These are phyloP conservation scores for Neospora caninum DNA, from an alignment of 169 alveolate genomes.

Conservation along the genomic window DNA sequence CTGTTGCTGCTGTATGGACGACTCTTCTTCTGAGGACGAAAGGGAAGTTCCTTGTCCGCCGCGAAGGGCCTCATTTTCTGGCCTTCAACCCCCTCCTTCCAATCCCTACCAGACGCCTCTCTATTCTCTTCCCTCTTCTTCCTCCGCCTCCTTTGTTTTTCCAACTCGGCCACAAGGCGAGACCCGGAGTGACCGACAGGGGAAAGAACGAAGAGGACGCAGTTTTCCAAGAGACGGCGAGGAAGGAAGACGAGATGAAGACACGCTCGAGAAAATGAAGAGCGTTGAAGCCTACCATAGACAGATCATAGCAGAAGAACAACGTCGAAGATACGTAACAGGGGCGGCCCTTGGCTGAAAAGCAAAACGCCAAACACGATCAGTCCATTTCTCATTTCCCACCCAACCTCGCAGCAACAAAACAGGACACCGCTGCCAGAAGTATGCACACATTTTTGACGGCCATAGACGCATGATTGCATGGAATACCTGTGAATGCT, in stretches of 20 bases:
- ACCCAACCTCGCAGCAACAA: not conserved
- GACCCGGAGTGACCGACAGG: not conserved
- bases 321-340: not conserved
- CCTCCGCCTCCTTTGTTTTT: not conserved
- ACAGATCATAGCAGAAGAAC: not conserved
- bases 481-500: not conserved
- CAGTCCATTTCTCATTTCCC: too few relatives aligned
- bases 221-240: not conserved
- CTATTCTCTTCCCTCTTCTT: not conserved
- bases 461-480: not conserved
- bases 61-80: not conserved
- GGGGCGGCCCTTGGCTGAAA: not conserved
- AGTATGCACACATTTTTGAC: too few relatives aligned
- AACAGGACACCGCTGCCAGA: not conserved
- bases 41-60: not conserved
- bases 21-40: not conserved
- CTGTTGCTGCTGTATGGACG: not conserved
- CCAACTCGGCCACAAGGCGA: not conserved
- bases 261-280: not conserved
- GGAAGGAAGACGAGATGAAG: not conserved
- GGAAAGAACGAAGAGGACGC: not conserved
- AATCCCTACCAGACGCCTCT: not conserved
- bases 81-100: not conserved
- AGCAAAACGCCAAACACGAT: not conserved
- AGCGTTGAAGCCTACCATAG: not conserved